phyloP scores from a whole-genome alignment of 2,329 filamentous ascomycete species.

The Rhinocladiella mackenziei region DNA sequence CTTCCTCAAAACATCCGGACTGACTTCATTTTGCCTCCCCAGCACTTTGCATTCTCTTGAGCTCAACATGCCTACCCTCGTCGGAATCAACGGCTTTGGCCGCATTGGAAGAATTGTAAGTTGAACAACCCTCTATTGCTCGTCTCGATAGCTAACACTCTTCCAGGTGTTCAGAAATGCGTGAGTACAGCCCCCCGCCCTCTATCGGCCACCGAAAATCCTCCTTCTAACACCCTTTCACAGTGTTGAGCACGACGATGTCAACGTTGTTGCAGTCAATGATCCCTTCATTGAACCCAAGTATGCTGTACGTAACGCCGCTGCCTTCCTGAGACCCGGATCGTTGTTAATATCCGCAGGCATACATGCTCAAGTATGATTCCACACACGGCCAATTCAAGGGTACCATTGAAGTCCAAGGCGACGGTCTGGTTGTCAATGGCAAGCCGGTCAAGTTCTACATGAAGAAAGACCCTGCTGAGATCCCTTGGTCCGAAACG shows the following conservation, averaged over 20 bases:
- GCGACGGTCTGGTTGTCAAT: slow-evolving; percentile 76
- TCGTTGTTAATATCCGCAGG: slow-evolving; percentile 49
- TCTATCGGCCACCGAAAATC: slow-evolving; percentile 27
- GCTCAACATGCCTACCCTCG: slow-evolving; percentile 61
- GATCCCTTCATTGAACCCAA: slow-evolving; percentile 98
- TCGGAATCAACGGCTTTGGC: slow-evolving; percentile 99
- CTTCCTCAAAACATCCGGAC: slow-evolving; percentile 3
- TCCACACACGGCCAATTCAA: slow-evolving; percentile 96
- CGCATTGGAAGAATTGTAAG: slow-evolving; percentile 90
- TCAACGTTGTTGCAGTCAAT: slow-evolving; percentile 95
- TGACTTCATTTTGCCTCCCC: slow-evolving; percentile 10
- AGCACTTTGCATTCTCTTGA: slow-evolving; percentile 12
- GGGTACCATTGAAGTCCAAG: slow-evolving; percentile 73
- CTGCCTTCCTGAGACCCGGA: neutral
- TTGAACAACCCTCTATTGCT: slow-evolving; percentile 21
- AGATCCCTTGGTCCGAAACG: slow-evolving; percentile 85
- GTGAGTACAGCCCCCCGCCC: slow-evolving; percentile 46
- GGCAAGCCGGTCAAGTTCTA: slow-evolving; percentile 95
- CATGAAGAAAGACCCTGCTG: slow-evolving; percentile 81
- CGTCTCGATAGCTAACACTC: slow-evolving; percentile 29
- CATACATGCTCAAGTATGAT: slow-evolving; percentile 99
- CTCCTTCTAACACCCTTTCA: slow-evolving; percentile 9
- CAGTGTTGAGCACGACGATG: slow-evolving; percentile 77
- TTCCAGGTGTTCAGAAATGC: slow-evolving; percentile 87
- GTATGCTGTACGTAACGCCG: slow-evolving; percentile 75